phyloP scores from a whole-genome alignment of 2,329 filamentous ascomycete species.

The Fusarium subglutinans region DNA sequence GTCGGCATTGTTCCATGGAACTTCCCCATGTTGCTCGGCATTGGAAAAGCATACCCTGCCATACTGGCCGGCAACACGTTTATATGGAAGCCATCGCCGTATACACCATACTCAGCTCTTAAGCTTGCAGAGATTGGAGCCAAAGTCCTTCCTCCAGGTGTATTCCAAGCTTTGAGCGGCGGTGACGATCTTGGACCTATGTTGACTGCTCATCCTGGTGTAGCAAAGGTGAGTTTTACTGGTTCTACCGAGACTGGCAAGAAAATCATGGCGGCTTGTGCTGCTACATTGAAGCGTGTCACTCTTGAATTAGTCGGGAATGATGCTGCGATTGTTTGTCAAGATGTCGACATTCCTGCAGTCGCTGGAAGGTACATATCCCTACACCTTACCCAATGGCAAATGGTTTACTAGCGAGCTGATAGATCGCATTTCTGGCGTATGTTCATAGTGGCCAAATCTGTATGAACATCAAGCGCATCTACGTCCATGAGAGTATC shows the following conservation, averaged over 20 bases:
- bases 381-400: accelerated
- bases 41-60: slow-evolving; percentile 63
- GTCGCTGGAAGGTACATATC: neutral
- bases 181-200: slow-evolving; percentile 67
- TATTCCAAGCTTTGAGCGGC: slow-evolving; percentile 68
- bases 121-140: slow-evolving; percentile 68
- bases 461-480: slow-evolving; percentile 1
- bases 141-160: slow-evolving; percentile 67
- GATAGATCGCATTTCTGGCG: neutral
- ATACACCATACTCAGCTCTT: slow-evolving; percentile 65
- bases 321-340: neutral
- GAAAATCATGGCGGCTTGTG: slow-evolving; percentile 33
- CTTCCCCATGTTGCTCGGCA: slow-evolving; percentile 30
- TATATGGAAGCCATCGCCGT: slow-evolving; percentile 67
- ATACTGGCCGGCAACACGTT: slow-evolving; percentile 65
- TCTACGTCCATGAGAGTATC: neutral
- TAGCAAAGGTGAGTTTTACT: slow-evolving; percentile 71
- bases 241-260: slow-evolving; percentile 69
- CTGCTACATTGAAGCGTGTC: slow-evolving; percentile 65
- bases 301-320: slow-evolving; percentile 61
- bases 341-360: neutral
- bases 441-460: neutral
- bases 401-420: accelerated
- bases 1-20: slow-evolving; percentile 40
- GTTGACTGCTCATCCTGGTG: slow-evolving; percentile 64